These are phyloP conservation scores for Neofusicoccum parvum DNA, from an alignment of 2,329 filamentous ascomycete species.

Conservation along the genomic window DNA sequence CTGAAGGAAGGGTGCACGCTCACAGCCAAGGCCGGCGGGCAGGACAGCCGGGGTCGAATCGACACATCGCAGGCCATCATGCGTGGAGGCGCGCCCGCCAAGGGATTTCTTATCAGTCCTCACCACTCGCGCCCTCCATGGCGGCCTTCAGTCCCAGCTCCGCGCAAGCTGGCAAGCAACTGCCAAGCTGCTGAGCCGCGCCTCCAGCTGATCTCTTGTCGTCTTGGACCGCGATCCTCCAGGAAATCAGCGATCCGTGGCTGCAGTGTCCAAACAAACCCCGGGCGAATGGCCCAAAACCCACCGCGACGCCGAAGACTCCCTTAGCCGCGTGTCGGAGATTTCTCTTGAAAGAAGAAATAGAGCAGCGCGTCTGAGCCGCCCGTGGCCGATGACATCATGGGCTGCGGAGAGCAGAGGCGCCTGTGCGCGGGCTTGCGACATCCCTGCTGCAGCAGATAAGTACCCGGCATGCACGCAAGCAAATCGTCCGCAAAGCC, in stretches of 20 bases:
- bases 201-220: background rate
- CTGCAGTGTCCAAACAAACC: background rate
- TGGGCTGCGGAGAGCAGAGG: background rate
- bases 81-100: background rate
- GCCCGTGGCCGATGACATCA: background rate
- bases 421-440: background rate
- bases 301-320: background rate
- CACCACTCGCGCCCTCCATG: too few relatives aligned
- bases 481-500: background rate
- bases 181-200: background rate
- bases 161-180: background rate
- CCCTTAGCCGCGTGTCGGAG: background rate
- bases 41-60: background rate
- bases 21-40: background rate
- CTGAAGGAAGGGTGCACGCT: background rate
- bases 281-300: background rate
- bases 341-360: background rate
- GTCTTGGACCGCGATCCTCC: background rate
- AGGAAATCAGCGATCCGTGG: background rate
- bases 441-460: background rate
- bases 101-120: background rate
- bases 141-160: background rate
- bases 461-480: conserved; percentile 6
- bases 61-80: background rate
- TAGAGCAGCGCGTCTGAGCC: background rate